Conservation (phyloP, 2,329 filamentous ascomycete species). For the Penicillium sp. region DNA sequence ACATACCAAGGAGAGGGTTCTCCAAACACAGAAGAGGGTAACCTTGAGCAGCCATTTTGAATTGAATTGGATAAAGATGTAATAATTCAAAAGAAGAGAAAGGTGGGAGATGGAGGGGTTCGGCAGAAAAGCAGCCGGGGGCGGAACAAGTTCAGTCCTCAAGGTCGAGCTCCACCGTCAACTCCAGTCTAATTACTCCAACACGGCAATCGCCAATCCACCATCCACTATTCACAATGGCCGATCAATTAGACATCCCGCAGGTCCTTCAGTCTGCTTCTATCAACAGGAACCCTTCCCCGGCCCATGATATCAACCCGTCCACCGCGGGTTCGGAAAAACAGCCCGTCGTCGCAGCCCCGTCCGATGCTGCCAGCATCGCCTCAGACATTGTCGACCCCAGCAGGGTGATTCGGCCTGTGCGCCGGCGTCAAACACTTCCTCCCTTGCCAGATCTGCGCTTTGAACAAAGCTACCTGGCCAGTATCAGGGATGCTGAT, state of each 20-base stretch:
- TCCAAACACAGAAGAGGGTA: constrained; percentile 89
- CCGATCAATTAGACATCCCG: constrained; percentile 62
- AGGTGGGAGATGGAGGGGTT: constrained; percentile 19
- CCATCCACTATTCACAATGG: constrained; percentile 46
- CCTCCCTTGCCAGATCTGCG: constrained; percentile 75
- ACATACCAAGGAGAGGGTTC: constrained; percentile 86
- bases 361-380: constrained; percentile 41
- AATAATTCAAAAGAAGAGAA: constrained; percentile 7
- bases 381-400: constrained; percentile 46
- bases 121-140: constrained; percentile 21
- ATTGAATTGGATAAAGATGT: constrained; percentile 7
- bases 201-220: no score
- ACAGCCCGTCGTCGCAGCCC: constrained; percentile 55
- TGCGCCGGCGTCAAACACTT: constrained; percentile 47
- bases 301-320: constrained; percentile 71
- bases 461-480: constrained; percentile 97
- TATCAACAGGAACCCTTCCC: constrained; percentile 67
- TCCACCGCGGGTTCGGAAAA: constrained; percentile 67
- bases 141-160: constrained; percentile 11
- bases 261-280: constrained; percentile 76
- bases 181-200: not conserved
- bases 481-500: constrained; percentile 75
- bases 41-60: constrained; percentile 68
- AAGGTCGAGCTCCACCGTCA: constrained; percentile 4
- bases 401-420: constrained; percentile 32